These are phyloP conservation scores for Chrysochromulina parva DNA, from an alignment of 78 protist species.

Conservation along the genomic window DNA sequence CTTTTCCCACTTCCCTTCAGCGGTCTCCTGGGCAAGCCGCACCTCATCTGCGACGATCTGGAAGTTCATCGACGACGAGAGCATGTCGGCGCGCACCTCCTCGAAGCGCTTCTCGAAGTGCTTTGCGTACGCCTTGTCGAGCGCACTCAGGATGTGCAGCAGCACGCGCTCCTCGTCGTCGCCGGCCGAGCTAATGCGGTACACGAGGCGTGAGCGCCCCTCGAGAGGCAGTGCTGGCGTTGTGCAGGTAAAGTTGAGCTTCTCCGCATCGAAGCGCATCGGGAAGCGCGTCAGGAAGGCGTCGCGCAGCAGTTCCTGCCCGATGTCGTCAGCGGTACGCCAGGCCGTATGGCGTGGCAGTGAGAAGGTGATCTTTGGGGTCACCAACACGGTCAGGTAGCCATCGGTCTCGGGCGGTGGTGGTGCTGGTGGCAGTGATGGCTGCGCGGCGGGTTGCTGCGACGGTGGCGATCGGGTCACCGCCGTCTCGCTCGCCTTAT, in stretches of 20 bases:
- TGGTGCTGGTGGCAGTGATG: no score
- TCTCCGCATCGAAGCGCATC: background rate
- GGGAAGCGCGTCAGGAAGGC: conserved; percentile 30
- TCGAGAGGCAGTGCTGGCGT: background rate
- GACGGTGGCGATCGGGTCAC: no score
- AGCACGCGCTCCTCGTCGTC: conserved; percentile 15
- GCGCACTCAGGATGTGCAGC: background rate
- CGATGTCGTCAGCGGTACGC: background rate
- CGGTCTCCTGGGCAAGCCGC: background rate
- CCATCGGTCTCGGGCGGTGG: background rate
- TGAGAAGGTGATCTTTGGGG: background rate
- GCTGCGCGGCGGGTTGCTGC: no score
- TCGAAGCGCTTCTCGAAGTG: background rate
- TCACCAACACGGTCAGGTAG: background rate
- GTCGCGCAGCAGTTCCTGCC: background rate
- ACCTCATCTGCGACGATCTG: background rate
- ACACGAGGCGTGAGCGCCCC: background rate
- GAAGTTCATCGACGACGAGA: background rate
- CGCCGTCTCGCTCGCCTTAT: no score
- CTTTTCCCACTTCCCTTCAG: background rate
- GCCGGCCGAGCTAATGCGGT: background rate
- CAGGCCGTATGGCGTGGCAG: background rate
- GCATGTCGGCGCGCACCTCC: background rate
- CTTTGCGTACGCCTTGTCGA: background rate
- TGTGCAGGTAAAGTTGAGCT: background rate